A percentile compares a stretch with the other conserved stretches of the same genome.
Conservation (phyloP, 2,329 filamentous ascomycete species). For the Pseudogymnoascus sp. region DNA sequence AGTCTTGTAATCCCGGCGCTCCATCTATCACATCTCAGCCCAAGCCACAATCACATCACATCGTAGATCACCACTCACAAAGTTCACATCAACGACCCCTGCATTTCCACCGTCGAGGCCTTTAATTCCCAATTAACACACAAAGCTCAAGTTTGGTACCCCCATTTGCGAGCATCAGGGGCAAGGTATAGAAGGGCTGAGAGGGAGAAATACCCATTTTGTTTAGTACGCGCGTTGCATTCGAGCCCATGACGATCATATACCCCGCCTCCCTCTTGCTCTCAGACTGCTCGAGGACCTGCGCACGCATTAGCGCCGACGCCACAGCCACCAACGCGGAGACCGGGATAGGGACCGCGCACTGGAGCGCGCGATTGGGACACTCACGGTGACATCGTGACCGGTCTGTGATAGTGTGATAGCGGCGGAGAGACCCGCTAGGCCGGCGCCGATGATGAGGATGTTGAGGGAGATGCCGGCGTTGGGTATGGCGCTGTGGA, state of each 20-base stretch:
- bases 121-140: background rate
- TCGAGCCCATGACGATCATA: conserved; percentile 5
- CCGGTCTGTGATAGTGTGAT: conserved; percentile 9
- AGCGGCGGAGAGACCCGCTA: conserved; percentile 35
- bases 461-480: conserved; percentile 12
- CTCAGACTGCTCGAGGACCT: background rate
- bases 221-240: background rate
- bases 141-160: no score
- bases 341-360: background rate
- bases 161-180: background rate
- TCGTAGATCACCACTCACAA: background rate
- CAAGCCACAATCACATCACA: background rate
- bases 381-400: conserved; percentile 30
- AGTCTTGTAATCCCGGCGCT: background rate
- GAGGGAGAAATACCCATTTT: background rate
- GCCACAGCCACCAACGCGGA: background rate
- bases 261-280: conserved; percentile 1
- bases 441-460: conserved; percentile 31
- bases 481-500: background rate
- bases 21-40: background rate
- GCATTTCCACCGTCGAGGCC: background rate
- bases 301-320: background rate
- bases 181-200: background rate
- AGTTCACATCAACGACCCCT: background rate
- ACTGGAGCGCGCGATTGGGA: background rate